Conservation (phyloP, 768 basidiomycete genomes). For the Auricularia heimuer region DNA sequence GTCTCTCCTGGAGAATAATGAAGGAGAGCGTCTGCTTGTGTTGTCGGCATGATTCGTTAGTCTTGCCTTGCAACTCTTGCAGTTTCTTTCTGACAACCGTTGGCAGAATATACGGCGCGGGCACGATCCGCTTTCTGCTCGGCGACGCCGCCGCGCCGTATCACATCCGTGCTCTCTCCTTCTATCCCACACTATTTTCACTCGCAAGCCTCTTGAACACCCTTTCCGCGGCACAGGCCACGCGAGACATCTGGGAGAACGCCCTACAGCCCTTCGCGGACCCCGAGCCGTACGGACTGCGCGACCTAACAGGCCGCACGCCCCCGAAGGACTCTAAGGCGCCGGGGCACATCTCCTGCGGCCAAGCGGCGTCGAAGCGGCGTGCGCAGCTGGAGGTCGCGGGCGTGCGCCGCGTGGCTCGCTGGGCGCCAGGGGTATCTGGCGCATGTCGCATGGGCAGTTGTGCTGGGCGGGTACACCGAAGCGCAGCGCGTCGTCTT, state of each 20-base stretch:
- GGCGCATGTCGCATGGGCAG: background rate
- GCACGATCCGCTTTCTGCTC: background rate
- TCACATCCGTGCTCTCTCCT: background rate
- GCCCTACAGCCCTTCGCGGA: background rate
- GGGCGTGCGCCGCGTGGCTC: background rate
- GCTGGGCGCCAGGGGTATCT: background rate
- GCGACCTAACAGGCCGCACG: background rate
- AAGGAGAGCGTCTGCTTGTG: background rate
- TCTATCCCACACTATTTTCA: background rate
- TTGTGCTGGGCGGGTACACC: background rate
- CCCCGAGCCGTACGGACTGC: background rate
- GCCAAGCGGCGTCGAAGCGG: background rate
- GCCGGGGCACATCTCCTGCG: background rate
- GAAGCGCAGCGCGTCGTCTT: background rate
- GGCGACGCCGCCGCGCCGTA: background rate
- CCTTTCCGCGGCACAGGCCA: background rate
- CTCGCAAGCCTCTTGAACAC: background rate
- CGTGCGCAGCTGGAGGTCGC: background rate
- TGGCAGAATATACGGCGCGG: background rate
- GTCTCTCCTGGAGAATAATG: background rate
- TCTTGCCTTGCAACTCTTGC: background rate
- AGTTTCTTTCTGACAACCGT: background rate
- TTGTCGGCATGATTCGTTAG: background rate
- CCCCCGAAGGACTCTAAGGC: background rate
- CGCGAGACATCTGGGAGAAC: background rate